Evolutionary conservation across 164 flowering plant species (phyloP).

Genomic region (Paratinospora sagittata): DNA sequence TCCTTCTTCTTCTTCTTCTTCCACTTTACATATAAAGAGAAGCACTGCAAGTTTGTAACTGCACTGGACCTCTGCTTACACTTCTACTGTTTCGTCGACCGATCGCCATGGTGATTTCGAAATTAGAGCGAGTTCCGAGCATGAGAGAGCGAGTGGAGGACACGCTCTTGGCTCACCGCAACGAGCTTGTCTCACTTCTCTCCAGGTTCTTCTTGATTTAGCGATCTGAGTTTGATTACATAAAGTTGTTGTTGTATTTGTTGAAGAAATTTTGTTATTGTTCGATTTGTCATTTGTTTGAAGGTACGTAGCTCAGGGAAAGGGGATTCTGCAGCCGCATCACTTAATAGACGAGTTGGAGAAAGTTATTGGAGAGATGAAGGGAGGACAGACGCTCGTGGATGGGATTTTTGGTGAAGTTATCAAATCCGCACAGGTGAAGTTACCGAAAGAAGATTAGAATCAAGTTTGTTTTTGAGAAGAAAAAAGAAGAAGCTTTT

Average conservation of each 20-base stretch:
- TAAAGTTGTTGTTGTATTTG: background rate
- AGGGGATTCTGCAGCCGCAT: constrained; percentile 82
- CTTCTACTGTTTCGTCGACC: background rate
- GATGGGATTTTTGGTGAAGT: constrained; percentile 72
- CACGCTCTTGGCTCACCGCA: constrained; percentile 79
- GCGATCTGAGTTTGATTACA: background rate
- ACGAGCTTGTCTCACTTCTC: constrained; percentile 82
- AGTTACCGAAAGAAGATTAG: background rate
- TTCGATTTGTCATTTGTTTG: background rate
- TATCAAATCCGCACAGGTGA: constrained; percentile 68
- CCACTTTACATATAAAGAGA: background rate
- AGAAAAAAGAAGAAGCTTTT: too few species aligned
- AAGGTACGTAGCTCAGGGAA: constrained; percentile 91
- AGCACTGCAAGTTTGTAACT: background rate
- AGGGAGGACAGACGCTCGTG: constrained; percentile 28
- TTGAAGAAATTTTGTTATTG: too few species aligned
- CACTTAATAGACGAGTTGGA: constrained; percentile 62
- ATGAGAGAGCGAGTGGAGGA: constrained; percentile 80
- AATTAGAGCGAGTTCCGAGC: constrained; percentile 46
- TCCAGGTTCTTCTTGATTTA: constrained; percentile 78
- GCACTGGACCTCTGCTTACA: background rate
- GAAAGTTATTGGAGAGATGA: constrained; percentile 36
- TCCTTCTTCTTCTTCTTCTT: background rate
- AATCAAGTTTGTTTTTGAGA: background rate
- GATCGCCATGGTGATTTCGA: constrained; percentile 35